Percentiles rank a stretch among this genome's conserved stretches.
Conservation (phyloP, 225 moss, liverwort and hornwort species). For the Sphagnum contortum region DNA sequence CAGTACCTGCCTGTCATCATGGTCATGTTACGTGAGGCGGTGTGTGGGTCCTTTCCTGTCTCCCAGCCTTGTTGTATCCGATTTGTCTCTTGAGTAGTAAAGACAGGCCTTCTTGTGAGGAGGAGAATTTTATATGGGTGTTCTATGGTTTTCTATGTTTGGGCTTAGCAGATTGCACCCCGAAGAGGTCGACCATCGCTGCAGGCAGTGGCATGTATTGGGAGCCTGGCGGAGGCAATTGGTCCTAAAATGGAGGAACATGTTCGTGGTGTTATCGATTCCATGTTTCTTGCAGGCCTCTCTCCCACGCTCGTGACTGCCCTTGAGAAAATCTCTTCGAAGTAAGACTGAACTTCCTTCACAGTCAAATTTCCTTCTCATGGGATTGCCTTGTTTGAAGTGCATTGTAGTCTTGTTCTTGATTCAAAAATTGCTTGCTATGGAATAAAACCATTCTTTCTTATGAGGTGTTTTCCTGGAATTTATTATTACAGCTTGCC, state of each 20-base stretch:
- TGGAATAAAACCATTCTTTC: too few relatives aligned
- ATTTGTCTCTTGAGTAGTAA: neutral
- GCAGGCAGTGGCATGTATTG: conserved; percentile 87
- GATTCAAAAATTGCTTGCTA: too few relatives aligned
- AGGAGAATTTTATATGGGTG: neutral
- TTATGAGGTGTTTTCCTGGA: too few relatives aligned
- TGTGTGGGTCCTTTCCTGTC: conserved; percentile 13
- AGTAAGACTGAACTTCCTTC: conserved; percentile 20
- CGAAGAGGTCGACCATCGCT: conserved; percentile 74
- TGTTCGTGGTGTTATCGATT: conserved; percentile 64
- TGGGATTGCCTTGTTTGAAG: too few relatives aligned
- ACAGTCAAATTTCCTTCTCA: too few relatives aligned
- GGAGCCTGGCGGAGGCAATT: conserved; percentile 79
- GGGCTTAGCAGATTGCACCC: conserved; percentile 53
- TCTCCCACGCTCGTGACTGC: conserved; percentile 58
- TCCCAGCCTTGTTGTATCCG: neutral
- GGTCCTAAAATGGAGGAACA: conserved; percentile 69
- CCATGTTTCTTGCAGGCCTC: conserved; percentile 84
- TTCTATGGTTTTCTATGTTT: neutral
- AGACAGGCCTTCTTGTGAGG: too few relatives aligned
- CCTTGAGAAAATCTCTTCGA: conserved; percentile 66
- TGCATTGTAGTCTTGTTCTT: too few relatives aligned
- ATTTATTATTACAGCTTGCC: conserved; percentile 42
- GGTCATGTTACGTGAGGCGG: conserved; percentile 70
- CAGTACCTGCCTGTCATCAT: conserved; percentile 52